phyloP scores from a whole-genome alignment of 2,329 filamentous ascomycete species.

The Elsinoe arachidis region DNA sequence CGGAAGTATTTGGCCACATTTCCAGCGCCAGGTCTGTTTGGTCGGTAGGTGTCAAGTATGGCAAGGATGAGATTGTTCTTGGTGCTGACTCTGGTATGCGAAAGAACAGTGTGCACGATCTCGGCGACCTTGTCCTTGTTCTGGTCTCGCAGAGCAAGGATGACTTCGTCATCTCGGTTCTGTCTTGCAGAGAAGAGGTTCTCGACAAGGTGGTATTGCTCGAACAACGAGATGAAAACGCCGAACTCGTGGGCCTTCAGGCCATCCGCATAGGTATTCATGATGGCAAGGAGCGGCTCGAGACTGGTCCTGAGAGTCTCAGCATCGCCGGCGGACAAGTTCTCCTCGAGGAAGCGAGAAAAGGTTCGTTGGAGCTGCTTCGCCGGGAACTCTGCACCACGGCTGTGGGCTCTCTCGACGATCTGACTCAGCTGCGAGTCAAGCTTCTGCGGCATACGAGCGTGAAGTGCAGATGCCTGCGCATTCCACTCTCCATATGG shows the following conservation, averaged over 20 bases:
- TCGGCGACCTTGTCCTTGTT: conserved; percentile 85
- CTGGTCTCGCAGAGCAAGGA: conserved; percentile 87
- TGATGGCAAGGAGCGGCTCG: conserved; percentile 65
- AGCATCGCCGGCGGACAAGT: conserved; percentile 63
- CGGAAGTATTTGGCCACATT: conserved; percentile 85
- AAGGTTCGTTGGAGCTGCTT: conserved; percentile 79
- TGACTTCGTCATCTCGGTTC: conserved; percentile 83
- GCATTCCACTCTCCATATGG: conserved; percentile 96
- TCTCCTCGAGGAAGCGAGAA: conserved; percentile 80
- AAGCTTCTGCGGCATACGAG: conserved; percentile 91
- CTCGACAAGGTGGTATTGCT: conserved; percentile 77
- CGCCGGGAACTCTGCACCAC: conserved; percentile 81
- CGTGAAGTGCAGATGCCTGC: conserved; percentile 92
- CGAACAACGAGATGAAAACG: conserved; percentile 69
- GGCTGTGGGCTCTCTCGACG: conserved; percentile 70
- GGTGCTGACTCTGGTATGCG: conserved; percentile 80
- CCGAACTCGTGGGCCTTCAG: conserved; percentile 83
- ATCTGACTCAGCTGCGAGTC: conserved; percentile 74
- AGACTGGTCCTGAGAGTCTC: conserved; percentile 65
- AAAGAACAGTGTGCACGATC: conserved; percentile 83
- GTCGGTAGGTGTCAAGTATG: conserved; percentile 86
- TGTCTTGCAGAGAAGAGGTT: conserved; percentile 77
- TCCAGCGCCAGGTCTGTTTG: conserved; percentile 83
- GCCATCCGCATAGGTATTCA: conserved; percentile 74
- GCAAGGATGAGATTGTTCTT: conserved; percentile 93